Percentiles rank a stretch among this genome's conserved stretches.
These are phyloP conservation scores for Trichosporon sp. DNA, from an alignment of 1,284 basidiomycete genomes.

Conservation along the genomic window DNA sequence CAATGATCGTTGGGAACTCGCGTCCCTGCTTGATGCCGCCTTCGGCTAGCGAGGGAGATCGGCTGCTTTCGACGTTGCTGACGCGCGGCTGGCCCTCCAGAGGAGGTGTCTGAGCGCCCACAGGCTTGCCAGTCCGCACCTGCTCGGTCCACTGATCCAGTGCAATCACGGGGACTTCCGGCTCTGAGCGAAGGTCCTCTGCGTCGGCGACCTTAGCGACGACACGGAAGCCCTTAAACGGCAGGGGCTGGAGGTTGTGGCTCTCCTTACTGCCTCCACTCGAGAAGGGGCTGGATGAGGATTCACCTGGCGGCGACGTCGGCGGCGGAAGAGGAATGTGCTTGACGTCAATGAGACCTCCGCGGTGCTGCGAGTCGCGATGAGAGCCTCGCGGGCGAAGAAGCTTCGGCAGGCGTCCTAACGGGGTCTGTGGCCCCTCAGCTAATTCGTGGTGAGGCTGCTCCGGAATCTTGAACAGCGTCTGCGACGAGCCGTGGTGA, in stretches of 20 bases:
- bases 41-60: slow-evolving; percentile 10
- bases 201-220: slow-evolving; percentile 45
- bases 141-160: slow-evolving; percentile 27
- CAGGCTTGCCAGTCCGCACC: slow-evolving; percentile 21
- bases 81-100: slow-evolving; percentile 3
- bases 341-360: slow-evolving; percentile 7
- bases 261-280: neutral
- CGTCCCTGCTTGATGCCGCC: slow-evolving; percentile 23
- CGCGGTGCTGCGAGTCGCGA: neutral
- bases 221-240: slow-evolving; percentile 46
- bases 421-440: slow-evolving; percentile 5
- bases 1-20: slow-evolving; percentile 49
- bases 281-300: neutral
- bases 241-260: slow-evolving; percentile 33
- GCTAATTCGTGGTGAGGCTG: slow-evolving; percentile 16
- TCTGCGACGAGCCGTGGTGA: slow-evolving; percentile 11
- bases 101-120: slow-evolving; percentile 15
- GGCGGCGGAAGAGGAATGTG: slow-evolving; percentile 13
- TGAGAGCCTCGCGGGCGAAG: slow-evolving; percentile 32
- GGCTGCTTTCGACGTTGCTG: neutral
- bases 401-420: slow-evolving; percentile 43
- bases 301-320: slow-evolving; percentile 13
- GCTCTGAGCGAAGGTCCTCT: slow-evolving; percentile 37
- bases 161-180: slow-evolving; percentile 20
- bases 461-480: slow-evolving; percentile 20